These are phyloP conservation scores for Fusarium pseudograminearum DNA, from an alignment of 2,329 filamentous ascomycete species.

Conservation along the genomic window DNA sequence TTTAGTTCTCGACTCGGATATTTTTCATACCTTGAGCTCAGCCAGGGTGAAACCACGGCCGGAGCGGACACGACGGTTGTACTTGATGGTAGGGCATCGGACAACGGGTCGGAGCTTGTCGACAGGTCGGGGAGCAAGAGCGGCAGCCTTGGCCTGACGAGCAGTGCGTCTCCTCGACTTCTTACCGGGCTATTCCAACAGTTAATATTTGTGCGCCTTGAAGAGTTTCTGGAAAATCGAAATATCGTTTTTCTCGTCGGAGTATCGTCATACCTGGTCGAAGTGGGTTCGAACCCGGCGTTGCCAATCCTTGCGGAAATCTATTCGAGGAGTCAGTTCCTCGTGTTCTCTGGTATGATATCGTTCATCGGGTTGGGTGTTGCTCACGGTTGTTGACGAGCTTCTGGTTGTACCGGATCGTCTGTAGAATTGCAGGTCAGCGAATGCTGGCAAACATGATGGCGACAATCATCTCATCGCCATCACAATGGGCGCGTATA, in stretches of 20 bases:
- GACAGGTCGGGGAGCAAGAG: slow-evolving; percentile 94
- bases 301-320: slow-evolving; percentile 99
- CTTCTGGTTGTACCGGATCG: slow-evolving; percentile 99
- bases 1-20: background rate
- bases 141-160: slow-evolving; percentile 93
- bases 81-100: slow-evolving; percentile 97
- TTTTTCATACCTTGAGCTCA: slow-evolving; percentile 89
- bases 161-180: slow-evolving; percentile 93
- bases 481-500: slow-evolving; percentile 39
- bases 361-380: slow-evolving; percentile 47
- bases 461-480: slow-evolving; percentile 27
- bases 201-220: slow-evolving; percentile 52
- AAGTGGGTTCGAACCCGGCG: slow-evolving; percentile 99
- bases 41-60: slow-evolving; percentile 97
- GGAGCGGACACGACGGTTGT: slow-evolving; percentile 97
- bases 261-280: slow-evolving; percentile 84
- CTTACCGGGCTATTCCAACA: slow-evolving; percentile 80
- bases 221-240: slow-evolving; percentile 35
- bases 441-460: slow-evolving; percentile 37
- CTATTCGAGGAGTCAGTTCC: slow-evolving; percentile 65
- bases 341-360: slow-evolving; percentile 35
- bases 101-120: slow-evolving; percentile 97
- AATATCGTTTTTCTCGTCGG: slow-evolving; percentile 33
- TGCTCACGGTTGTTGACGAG: slow-evolving; percentile 92
- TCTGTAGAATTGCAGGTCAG: slow-evolving; percentile 63